These are phyloP conservation scores for Rhamnella rubrinervis DNA, from an alignment of 331 rosid genomes.

Conservation along the genomic window DNA sequence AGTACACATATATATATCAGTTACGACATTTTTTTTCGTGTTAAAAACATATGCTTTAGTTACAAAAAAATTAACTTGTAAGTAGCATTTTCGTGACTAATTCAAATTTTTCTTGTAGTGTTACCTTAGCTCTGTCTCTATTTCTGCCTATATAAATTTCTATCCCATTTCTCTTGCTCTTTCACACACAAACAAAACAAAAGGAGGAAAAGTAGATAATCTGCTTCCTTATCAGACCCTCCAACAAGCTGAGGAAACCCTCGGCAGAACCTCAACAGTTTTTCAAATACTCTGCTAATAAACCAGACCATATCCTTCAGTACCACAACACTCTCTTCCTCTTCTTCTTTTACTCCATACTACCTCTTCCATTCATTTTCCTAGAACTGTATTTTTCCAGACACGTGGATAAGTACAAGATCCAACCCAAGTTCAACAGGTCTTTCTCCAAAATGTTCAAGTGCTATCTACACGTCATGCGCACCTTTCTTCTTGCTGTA, in stretches of 20 bases:
- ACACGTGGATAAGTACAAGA: conserved; percentile 11
- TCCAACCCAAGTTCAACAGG: conserved; percentile 12
- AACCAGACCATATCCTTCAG: conserved; percentile 10
- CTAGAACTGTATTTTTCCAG: not conserved
- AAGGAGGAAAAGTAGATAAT: too few species aligned
- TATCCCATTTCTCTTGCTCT: too few species aligned
- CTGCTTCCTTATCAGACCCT: conserved; percentile 12
- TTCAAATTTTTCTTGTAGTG: too few species aligned
- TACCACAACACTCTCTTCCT: conserved; percentile 10
- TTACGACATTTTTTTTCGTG: too few species aligned
- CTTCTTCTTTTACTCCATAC: conserved; percentile 6
- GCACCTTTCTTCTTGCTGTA: conserved; percentile 6
- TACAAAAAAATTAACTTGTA: too few species aligned
- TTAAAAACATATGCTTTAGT: too few species aligned
- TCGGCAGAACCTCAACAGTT: not conserved
- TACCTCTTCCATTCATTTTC: conserved; percentile 11
- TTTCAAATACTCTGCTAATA: conserved; percentile 18
- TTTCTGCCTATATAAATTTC: too few species aligned
- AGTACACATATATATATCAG: too few species aligned
- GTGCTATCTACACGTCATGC: conserved; percentile 15
- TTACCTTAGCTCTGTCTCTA: too few species aligned
- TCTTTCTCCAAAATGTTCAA: conserved; percentile 7
- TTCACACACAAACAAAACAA: too few species aligned
- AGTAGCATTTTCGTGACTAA: too few species aligned
- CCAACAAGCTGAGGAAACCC: conserved; percentile 8